Evolutionary conservation across 192 early-diverging fungal genomes (phyloP).

Genomic region (Podila clonocystis): DNA sequence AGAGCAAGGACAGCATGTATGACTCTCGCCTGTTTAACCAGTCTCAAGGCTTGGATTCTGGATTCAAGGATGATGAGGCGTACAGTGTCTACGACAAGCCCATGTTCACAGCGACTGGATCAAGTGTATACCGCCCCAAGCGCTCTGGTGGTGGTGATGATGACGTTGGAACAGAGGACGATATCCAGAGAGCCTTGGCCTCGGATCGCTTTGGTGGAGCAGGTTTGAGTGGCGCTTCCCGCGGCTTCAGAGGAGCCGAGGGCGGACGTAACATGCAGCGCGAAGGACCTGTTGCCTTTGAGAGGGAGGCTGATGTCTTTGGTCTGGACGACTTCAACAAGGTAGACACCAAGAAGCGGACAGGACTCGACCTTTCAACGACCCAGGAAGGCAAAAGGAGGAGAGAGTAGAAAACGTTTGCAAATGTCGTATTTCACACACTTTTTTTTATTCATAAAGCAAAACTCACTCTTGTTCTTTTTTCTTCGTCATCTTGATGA

Average conservation of each 20-base stretch:
- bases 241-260: slow-evolving; percentile 78
- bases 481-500: slow-evolving; percentile 39
- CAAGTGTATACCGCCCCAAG: slow-evolving; percentile 86
- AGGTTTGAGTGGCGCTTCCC: slow-evolving; percentile 51
- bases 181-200: slow-evolving; percentile 73
- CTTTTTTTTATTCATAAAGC: neutral
- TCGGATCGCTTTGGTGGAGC: slow-evolving; percentile 72
- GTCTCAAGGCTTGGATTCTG: slow-evolving; percentile 82
- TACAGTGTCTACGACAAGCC: slow-evolving; percentile 98
- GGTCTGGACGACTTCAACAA: slow-evolving; percentile 85
- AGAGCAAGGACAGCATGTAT: slow-evolving; percentile 90
- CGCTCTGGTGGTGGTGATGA: slow-evolving; percentile 60
- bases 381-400: slow-evolving; percentile 45
- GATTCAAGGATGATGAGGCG: slow-evolving; percentile 91
- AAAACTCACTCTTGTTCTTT: neutral
- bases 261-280: slow-evolving; percentile 63
- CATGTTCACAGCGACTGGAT: slow-evolving; percentile 75
- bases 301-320: slow-evolving; percentile 93
- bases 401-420: slow-evolving; percentile 21
- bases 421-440: neutral
- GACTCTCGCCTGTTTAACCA: slow-evolving; percentile 97
- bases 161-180: slow-evolving; percentile 72
- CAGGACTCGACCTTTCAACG: slow-evolving; percentile 21
- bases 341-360: slow-evolving; percentile 43
- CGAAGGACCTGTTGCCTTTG: slow-evolving; percentile 93